A percentile compares a stretch with the other conserved stretches of the same genome.
phyloP scores from a whole-genome alignment of 2,329 filamentous ascomycete species.

The Hypomyces perniciosus region DNA sequence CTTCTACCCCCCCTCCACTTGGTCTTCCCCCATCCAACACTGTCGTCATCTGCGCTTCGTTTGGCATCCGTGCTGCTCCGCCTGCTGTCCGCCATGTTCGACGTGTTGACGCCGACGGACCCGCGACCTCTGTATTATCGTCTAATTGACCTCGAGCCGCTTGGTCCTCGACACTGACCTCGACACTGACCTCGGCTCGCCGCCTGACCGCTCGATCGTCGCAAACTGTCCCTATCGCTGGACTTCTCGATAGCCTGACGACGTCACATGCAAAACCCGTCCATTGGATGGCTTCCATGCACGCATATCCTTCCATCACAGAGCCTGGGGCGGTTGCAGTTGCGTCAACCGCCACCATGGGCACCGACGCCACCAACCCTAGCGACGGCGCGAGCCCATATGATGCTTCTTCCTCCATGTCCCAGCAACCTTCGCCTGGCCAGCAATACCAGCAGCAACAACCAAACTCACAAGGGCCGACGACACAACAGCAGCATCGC shows the following conservation, averaged over 20 bases:
- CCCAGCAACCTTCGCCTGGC: slow-evolving; percentile 16
- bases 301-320: slow-evolving; percentile 7
- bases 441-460: slow-evolving; percentile 24
- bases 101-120: slow-evolving; percentile 6
- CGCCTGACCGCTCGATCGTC: background rate
- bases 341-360: slow-evolving; percentile 6
- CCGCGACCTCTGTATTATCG: slow-evolving; percentile 5
- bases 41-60: background rate
- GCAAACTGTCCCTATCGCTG: background rate
- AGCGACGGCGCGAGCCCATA: slow-evolving; percentile 9
- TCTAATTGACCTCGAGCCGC: slow-evolving; percentile 5
- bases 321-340: background rate
- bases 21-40: background rate
- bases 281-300: slow-evolving; percentile 8
- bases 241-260: background rate
- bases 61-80: background rate
- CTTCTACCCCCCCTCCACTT: background rate
- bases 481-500: slow-evolving; percentile 30
- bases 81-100: slow-evolving; percentile 4
- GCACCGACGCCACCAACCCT: slow-evolving; percentile 13
- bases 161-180: background rate
- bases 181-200: slow-evolving; percentile 1
- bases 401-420: slow-evolving; percentile 8
- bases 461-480: slow-evolving; percentile 18
- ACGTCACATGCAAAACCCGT: background rate